Conservation (phyloP, 768 basidiomycete genomes). For the Boletus patriciae region DNA sequence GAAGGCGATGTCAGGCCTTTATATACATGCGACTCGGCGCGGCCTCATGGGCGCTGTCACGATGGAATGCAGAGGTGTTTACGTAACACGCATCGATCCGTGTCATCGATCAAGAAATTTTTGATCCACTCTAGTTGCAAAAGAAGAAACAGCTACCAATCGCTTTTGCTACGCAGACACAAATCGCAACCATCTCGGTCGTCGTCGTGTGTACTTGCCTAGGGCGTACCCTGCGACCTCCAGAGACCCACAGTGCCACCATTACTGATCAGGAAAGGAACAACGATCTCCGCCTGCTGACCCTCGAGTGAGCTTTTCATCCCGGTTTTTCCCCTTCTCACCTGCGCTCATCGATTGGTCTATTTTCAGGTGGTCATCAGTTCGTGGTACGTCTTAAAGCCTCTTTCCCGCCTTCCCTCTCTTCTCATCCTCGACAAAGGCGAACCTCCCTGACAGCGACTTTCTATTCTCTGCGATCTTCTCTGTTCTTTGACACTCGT, state of each 20-base stretch:
- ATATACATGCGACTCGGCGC: slow-evolving; percentile 9
- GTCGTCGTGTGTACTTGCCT: slow-evolving; percentile 24
- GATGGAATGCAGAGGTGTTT: slow-evolving; percentile 16
- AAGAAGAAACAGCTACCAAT: slow-evolving; percentile 19
- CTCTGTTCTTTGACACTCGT: slow-evolving; percentile 8
- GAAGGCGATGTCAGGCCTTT: slow-evolving; percentile 22
- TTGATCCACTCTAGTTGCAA: slow-evolving; percentile 10
- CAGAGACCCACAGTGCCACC: slow-evolving; percentile 45
- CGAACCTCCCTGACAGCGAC: slow-evolving; percentile 72
- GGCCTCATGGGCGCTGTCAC: slow-evolving; percentile 14
- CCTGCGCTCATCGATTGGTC: slow-evolving; percentile 17
- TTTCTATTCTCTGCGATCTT: slow-evolving; percentile 5
- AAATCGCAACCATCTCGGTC: slow-evolving; percentile 15
- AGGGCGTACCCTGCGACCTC: slow-evolving; percentile 36
- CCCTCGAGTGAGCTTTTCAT: slow-evolving; percentile 60
- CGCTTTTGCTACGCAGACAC: slow-evolving; percentile 21
- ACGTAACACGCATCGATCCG: slow-evolving; percentile 20
- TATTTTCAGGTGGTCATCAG: slow-evolving; percentile 67
- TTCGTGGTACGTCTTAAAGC: slow-evolving; percentile 57
- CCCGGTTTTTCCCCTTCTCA: slow-evolving; percentile 17
- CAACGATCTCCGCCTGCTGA: slow-evolving; percentile 78
- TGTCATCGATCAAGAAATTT: slow-evolving; percentile 18
- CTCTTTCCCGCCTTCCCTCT: slow-evolving; percentile 2
- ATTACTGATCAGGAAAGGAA: slow-evolving; percentile 80
- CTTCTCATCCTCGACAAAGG: slow-evolving; percentile 44